Conservation (phyloP, 805 yeast genomes). For the Cyberlindnera japonica region DNA sequence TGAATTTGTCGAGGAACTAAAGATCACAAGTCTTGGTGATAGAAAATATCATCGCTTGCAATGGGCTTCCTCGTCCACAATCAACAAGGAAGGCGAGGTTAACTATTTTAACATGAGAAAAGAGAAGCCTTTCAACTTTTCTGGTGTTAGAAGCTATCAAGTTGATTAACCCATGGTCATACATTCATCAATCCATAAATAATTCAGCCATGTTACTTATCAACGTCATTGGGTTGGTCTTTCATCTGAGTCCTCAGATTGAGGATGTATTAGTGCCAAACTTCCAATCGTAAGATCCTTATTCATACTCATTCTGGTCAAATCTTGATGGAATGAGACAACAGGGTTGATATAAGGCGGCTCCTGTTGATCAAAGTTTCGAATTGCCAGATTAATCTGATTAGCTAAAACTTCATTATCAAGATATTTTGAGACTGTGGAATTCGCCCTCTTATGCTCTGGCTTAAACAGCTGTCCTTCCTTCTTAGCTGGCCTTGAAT, state of each 20-base stretch:
- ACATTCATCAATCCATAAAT: neutral
- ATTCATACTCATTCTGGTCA: constrained; percentile 1
- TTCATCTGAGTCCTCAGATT: neutral
- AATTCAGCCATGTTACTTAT: neutral
- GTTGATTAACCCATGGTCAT: neutral
- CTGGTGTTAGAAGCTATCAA: constrained; percentile 46
- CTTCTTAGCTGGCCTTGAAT: constrained; percentile 1
- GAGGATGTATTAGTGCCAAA: neutral
- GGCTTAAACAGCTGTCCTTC: neutral
- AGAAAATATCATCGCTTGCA: constrained; percentile 64
- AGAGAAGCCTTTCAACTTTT: constrained; percentile 78
- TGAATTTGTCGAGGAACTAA: constrained; percentile 58
- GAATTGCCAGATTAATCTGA: neutral
- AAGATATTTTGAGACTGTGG: neutral
- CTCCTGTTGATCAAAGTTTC: neutral
- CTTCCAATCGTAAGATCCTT: neutral
- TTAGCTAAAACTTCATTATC: neutral
- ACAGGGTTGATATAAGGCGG: constrained; percentile 2
- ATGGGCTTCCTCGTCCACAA: constrained; percentile 65
- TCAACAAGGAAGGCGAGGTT: constrained; percentile 52
- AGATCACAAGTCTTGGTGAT: constrained; percentile 56
- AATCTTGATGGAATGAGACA: neutral
- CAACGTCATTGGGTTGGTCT: neutral
- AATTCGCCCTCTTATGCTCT: neutral
- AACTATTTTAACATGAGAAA: constrained; percentile 57